Evolutionary conservation across 805 yeast genomes (phyloP), one percentile per base, ranked within the genome.

Genomic region (Spathaspora gorwiae): DNA sequence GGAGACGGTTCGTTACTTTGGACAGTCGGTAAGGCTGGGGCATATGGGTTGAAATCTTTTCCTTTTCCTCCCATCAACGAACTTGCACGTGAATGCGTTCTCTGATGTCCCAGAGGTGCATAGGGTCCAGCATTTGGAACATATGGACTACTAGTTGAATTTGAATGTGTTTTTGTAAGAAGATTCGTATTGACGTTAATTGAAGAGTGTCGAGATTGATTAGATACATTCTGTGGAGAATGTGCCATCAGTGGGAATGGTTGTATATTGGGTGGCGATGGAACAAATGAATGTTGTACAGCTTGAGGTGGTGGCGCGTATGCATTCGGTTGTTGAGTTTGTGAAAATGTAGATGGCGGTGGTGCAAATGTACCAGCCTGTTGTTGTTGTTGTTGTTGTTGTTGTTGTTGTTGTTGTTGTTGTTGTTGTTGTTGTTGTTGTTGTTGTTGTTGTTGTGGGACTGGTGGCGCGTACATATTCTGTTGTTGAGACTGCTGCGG

Each of bases 121-220:
- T 71, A 71, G 2, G 75, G 76, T 7, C 76, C 76, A 9, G 72
- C 59, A 39, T 62, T 60, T 1, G 76, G 76, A 9, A 71, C 70
- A 49, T 71, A 71, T 2, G 75, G 75, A 45, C 73, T 68, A 15
- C 58, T 29, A 30, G 59, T 50, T 26, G 66, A 52, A 32, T 35
- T 33, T 27, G 54, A 60, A 60, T 15, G 52, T 46, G 6, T 43
- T 40, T 41, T 56, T 52, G 9, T 59, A n/a, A 19, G 4, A 7
- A 64, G 54, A 42, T 56, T 58, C 2, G 68, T 63, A 43, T 65
- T 65, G 40, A 52, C 35, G 29, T 33, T 39, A 36, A 26, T 32
- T 12, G 7, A 30, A n/a, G 52, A 51, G 33, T 48, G 43, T 19
- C 47, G 37, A n/a, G 26, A 7, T 26, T 42, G 14, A 24, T 26